Conservation (phyloP, 768 basidiomycete genomes). For the Strobilomyces echinocephalus region DNA sequence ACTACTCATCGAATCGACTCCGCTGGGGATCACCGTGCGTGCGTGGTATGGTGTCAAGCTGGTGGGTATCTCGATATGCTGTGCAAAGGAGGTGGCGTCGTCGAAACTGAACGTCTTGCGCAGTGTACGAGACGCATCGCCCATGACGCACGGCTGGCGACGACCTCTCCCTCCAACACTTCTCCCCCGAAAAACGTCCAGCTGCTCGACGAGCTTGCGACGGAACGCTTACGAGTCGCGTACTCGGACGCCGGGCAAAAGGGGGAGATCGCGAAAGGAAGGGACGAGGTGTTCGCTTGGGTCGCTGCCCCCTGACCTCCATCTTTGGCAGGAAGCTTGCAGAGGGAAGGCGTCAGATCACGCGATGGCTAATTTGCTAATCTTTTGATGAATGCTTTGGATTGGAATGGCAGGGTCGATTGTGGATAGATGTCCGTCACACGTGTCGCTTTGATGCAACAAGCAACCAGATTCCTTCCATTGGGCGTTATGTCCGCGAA, state of each 20-base stretch:
- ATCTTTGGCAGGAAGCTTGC: neutral
- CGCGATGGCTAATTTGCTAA: slow-evolving; percentile 1
- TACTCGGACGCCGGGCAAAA: slow-evolving; percentile 46
- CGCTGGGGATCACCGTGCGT: slow-evolving; percentile 51
- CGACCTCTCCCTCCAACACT: slow-evolving; percentile 55
- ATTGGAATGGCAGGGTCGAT: neutral
- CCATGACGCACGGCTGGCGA: slow-evolving; percentile 33
- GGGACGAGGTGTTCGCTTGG: slow-evolving; percentile 44
- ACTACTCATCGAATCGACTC: slow-evolving; percentile 47
- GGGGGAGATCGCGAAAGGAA: slow-evolving; percentile 36
- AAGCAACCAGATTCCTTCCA: neutral
- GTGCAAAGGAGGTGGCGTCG: neutral
- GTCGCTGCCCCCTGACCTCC: slow-evolving; percentile 27
- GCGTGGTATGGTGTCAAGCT: slow-evolving; percentile 85
- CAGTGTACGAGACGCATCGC: slow-evolving; percentile 61
- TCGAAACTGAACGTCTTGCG: neutral
- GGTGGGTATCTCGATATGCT: slow-evolving; percentile 38
- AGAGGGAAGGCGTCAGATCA: neutral
- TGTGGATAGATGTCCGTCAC: neutral
- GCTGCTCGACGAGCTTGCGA: slow-evolving; percentile 65
- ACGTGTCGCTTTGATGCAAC: neutral
- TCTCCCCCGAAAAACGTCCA: slow-evolving; percentile 49
- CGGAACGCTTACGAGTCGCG: slow-evolving; percentile 60
- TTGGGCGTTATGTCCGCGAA: neutral
- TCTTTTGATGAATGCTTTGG: neutral